Conservation (phyloP, 169 alveolate genomes). For the Hepatocystis sp. region DNA sequence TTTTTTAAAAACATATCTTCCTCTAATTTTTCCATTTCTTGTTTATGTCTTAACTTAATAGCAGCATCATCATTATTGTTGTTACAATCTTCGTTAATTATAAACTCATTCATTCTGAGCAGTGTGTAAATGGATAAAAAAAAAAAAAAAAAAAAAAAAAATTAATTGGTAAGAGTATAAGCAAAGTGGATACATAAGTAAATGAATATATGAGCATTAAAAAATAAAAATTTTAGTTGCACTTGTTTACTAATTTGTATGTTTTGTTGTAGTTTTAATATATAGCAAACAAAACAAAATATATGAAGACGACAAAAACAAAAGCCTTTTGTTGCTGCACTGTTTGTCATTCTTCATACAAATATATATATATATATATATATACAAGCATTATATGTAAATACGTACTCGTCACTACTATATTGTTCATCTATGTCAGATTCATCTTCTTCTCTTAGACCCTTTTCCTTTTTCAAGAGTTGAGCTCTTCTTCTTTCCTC, state of each 20-base stretch:
- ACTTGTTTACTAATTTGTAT: too few species aligned
- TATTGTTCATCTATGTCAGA: conserved; percentile 44
- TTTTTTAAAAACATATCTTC: conserved; percentile 62
- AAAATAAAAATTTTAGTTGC: too few species aligned
- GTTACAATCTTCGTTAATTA: conserved; percentile 67
- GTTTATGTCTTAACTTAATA: conserved; percentile 40
- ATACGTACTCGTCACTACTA: conserved; percentile 52
- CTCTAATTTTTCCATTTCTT: conserved; percentile 77
- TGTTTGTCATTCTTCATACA: neutral
- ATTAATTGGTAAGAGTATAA: neutral
- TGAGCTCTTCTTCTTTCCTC: conserved; percentile 47
- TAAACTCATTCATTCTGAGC: conserved; percentile 39
- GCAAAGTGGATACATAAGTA: neutral
- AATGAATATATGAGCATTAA: neutral
- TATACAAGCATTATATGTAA: conserved; percentile 2
- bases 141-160: conserved; percentile 1
- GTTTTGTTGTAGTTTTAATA: neutral
- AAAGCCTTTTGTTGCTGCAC: neutral
- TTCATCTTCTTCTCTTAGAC: conserved; percentile 16
- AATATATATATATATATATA: conserved; percentile 1
- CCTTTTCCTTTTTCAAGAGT: conserved; percentile 11
- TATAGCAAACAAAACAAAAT: neutral
- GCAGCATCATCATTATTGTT: conserved; percentile 34
- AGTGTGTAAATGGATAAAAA: neutral
- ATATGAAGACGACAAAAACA: neutral